Conservation (phyloP, 2,329 filamentous ascomycete genomes). For the Epichloe sibirici region DNA sequence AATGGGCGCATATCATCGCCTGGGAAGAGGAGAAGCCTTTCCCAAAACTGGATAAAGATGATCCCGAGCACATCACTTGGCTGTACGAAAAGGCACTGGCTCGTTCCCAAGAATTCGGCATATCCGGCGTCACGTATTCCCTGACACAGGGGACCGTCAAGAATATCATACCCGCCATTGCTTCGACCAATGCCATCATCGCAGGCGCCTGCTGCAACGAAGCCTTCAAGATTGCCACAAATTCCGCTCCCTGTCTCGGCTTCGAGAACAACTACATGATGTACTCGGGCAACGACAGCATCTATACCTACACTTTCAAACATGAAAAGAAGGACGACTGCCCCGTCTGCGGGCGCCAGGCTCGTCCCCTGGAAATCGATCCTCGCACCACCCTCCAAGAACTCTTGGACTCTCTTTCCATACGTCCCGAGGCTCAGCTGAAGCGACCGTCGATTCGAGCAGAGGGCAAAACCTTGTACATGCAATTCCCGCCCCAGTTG, state of each 20-base stretch:
- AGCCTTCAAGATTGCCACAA: conserved; percentile 85
- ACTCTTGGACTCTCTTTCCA: conserved; percentile 72
- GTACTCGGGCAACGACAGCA: conserved; percentile 90
- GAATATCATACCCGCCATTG: conserved; percentile 98
- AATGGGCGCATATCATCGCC: conserved; percentile 97
- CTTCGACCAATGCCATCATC: conserved; percentile 93
- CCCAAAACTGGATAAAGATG: conserved; percentile 81
- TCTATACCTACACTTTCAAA: conserved; percentile 96
- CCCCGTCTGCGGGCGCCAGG: conserved; percentile 78
- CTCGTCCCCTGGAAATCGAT: conserved; percentile 63
- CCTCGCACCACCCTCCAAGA: conserved; percentile 64
- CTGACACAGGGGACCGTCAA: conserved; percentile 97
- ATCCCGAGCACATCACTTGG: conserved; percentile 96
- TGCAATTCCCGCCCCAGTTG: conserved; percentile 69
- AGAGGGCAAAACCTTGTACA: conserved; percentile 78
- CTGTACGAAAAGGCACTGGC: conserved; percentile 73
- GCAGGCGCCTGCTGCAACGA: conserved; percentile 95
- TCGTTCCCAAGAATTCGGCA: conserved; percentile 79
- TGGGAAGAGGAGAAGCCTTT: conserved; percentile 85
- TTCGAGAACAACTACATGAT: conserved; percentile 92
- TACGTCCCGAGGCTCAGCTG: conserved; percentile 78
- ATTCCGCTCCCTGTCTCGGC: conserved; percentile 67
- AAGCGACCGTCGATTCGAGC: conserved; percentile 81
- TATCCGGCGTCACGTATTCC: conserved; percentile 84
- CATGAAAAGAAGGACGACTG: conserved; percentile 92